Percentiles rank a stretch among this genome's conserved stretches.
phyloP scores from a whole-genome alignment of 495 filamentous ascomycete species.

The Neurospora cerealis region DNA sequence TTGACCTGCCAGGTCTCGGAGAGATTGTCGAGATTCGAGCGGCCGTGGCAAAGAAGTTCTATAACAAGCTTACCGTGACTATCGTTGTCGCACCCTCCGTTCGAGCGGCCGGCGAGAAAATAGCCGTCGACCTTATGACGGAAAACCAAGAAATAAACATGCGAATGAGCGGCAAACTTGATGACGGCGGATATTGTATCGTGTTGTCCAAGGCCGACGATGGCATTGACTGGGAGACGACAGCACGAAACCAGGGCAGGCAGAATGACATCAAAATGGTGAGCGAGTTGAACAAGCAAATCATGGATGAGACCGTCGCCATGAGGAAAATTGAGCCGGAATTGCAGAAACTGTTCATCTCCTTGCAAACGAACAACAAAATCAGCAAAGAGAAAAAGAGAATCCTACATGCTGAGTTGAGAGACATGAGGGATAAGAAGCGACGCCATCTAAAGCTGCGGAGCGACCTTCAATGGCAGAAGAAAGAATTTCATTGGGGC shows the following conservation, averaged over 20 bases:
- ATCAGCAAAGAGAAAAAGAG: neutral
- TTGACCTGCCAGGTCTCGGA: conserved; percentile 17
- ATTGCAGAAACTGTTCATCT: too few relatives aligned
- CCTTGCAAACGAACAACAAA: neutral
- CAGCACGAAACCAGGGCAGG: too few relatives aligned
- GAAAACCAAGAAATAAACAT: conserved; percentile 16
- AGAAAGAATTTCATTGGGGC: neutral
- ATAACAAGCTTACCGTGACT: conserved; percentile 8
- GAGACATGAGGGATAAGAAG: neutral
- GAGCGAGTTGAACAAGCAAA: neutral
- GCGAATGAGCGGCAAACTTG: conserved; percentile 18
- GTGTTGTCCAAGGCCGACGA: conserved; percentile 18
- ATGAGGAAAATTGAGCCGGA: too few relatives aligned
- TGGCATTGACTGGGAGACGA: conserved; percentile 3
- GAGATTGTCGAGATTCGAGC: conserved; percentile 12
- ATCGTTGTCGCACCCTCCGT: conserved; percentile 12
- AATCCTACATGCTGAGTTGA: neutral
- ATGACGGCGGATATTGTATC: conserved; percentile 12
- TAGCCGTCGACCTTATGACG: conserved; percentile 10
- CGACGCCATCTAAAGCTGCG: neutral
- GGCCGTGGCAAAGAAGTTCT: conserved; percentile 9
- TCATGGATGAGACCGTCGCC: too few relatives aligned
- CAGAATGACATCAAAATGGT: neutral
- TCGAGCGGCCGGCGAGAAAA: conserved; percentile 16
- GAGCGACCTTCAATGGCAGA: neutral